phyloP scores from a whole-genome alignment of 768 basidiomycete species.

The Lactarius evosmus region DNA sequence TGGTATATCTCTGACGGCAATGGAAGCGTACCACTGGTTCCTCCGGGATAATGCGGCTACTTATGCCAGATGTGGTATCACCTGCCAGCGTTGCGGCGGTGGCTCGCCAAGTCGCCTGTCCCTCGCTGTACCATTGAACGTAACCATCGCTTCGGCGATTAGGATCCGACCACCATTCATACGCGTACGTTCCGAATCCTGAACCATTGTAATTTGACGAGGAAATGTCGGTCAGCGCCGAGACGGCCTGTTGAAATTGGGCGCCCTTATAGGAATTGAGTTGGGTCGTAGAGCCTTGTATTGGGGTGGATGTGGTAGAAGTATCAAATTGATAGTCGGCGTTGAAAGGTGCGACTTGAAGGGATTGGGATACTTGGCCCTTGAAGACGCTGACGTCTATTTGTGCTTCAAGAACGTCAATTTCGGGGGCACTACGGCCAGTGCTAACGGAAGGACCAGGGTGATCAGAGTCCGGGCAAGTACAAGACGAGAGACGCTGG shows the following conservation, averaged over 20 bases:
- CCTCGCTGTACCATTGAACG: constrained; percentile 79
- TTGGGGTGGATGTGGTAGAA: constrained; percentile 46
- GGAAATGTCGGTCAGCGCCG: constrained; percentile 57
- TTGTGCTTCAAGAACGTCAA: constrained; percentile 89
- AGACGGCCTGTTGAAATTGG: constrained; percentile 69
- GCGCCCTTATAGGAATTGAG: constrained; percentile 72
- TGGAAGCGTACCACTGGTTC: constrained; percentile 79
- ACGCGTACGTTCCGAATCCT: constrained; percentile 61
- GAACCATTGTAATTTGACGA: constrained; percentile 53
- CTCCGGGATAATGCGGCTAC: constrained; percentile 69
- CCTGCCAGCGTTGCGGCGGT: constrained; percentile 64
- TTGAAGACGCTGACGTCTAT: constrained; percentile 47
- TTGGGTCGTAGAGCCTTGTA: constrained; percentile 51
- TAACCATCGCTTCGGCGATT: constrained; percentile 63
- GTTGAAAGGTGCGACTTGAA: constrained; percentile 80
- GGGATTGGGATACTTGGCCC: constrained; percentile 76
- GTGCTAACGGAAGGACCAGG: constrained; percentile 70
- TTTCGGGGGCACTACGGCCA: constrained; percentile 84
- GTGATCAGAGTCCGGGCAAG: constrained; percentile 81
- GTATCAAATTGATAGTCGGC: constrained; percentile 60
- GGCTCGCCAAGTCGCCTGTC: constrained; percentile 66
- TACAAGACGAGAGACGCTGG: constrained; percentile 83
- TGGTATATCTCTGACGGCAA: constrained; percentile 23
- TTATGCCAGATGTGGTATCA: constrained; percentile 54
- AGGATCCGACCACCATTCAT: constrained; percentile 81